Conservation (phyloP, 768 basidiomycete genomes). For the Leccinum truebloodii region DNA sequence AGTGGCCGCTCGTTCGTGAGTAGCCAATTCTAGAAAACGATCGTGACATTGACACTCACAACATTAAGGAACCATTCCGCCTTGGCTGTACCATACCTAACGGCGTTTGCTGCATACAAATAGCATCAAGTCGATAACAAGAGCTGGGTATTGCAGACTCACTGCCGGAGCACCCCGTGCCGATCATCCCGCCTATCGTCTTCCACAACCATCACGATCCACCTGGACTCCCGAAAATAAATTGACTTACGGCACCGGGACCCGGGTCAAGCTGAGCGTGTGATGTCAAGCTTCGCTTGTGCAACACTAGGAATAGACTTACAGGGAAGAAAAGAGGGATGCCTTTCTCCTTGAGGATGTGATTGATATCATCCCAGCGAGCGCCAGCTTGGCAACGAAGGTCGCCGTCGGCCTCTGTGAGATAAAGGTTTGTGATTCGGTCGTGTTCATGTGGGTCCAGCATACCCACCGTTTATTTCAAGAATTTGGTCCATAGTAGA, state of each 20-base stretch:
- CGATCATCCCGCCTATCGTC: constrained; percentile 89
- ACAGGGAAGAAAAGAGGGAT: constrained; percentile 89
- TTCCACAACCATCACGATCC: constrained; percentile 29
- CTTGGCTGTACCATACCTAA: constrained; percentile 85
- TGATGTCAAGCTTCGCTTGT: not conserved
- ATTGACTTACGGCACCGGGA: constrained; percentile 58
- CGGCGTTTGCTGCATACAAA: constrained; percentile 78
- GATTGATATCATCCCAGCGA: constrained; percentile 79
- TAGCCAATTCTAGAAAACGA: too few species aligned
- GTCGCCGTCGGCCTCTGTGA: constrained; percentile 67
- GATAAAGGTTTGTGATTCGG: not conserved
- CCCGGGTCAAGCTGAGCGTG: constrained; percentile 63
- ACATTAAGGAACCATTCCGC: constrained; percentile 86
- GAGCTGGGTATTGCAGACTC: constrained; percentile 31
- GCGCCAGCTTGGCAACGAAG: constrained; percentile 75
- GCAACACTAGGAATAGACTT: constrained; percentile 21
- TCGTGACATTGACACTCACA: constrained; percentile 40
- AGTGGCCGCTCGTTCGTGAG: not conserved
- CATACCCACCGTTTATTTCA: constrained; percentile 49
- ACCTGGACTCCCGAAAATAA: constrained; percentile 1
- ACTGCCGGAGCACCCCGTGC: constrained; percentile 86
- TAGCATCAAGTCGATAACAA: too few species aligned
- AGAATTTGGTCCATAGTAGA: constrained; percentile 68
- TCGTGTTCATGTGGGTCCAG: constrained; percentile 3
- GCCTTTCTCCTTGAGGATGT: constrained; percentile 60